Evolutionary conservation across 2,329 filamentous ascomycete genomes (phyloP), one percentile per base, ranked within the genome.

Genomic region (Davidsoniella australis): DNA sequence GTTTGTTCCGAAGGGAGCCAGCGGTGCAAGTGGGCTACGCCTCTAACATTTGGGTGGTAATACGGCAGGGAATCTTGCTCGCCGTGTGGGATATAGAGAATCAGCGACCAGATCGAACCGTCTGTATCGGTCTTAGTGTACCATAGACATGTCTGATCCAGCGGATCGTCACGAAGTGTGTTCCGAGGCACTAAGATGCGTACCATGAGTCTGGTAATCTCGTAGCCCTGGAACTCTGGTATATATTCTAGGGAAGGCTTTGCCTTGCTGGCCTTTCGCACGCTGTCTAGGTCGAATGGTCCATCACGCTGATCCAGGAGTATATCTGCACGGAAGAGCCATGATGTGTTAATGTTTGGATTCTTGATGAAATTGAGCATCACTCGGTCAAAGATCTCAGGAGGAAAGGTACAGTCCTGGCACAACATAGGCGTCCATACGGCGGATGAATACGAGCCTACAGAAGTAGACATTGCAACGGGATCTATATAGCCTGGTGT

Each of bases 71-170:
- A 73, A 12, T 73, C 68, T 9, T 72, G 66, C 1, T 66, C 66
- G 29, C 70, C 62, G 62, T 94, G 87, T 6, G 89, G 86, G 5
- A 83, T 69, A 61, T 93, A 94, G 33, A 93, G 63, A 14, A 94
- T 76, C 4, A 66, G 57, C 10, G 63, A 60, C 49, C 60, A 57
- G 38, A 53, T 29, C 24, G 55, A 57, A 23, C 59, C 58, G 17
- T 63, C 58, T 39, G 53, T 55, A 37, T 57, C 53, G 14, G 58
- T 57, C 5, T 61, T 59, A 52, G 58, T 55, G 58, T 85, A 85
- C 54, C 88, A 73, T 49, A 85, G 72, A 61, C 86, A 94, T 2
- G 86, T 94, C 63, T 96, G 89, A 51, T 86, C 73, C 54, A 95
- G 63, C 1, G 81, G 71, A 17, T 69, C 67, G 62, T 96, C 89